These are phyloP conservation scores for Chenopodium album DNA, from an alignment of 148 eudicot species.

Conservation along the genomic window DNA sequence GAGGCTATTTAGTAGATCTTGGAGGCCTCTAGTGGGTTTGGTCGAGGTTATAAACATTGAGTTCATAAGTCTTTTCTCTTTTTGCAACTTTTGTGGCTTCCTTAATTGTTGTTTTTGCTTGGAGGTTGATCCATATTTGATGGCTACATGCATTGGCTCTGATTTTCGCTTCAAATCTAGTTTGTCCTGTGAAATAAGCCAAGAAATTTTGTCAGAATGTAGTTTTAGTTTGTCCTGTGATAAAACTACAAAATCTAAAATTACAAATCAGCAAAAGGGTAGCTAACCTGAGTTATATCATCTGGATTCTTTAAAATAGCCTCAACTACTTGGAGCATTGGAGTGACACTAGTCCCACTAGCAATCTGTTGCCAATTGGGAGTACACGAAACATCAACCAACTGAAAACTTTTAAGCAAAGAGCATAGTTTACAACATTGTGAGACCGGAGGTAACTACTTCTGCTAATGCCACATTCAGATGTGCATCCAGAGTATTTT, in stretches of 20 bases:
- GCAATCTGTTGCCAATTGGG: conserved; percentile 58
- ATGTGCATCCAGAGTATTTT: conserved; percentile 73
- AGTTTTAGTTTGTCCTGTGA: background rate
- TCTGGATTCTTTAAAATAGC: conserved; percentile 88
- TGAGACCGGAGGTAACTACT: conserved; percentile 68
- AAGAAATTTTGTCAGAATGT: background rate
- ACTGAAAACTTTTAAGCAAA: background rate
- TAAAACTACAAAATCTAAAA: no score
- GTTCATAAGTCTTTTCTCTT: background rate
- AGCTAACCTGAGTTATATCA: conserved; percentile 75
- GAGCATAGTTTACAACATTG: no score
- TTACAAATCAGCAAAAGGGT: background rate
- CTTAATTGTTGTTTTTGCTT: background rate
- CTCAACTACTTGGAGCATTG: conserved; percentile 95
- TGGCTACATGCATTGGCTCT: background rate
- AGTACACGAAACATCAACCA: background rate
- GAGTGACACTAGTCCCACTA: conserved; percentile 92
- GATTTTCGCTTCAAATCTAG: background rate
- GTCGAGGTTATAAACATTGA: background rate
- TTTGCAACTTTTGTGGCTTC: background rate
- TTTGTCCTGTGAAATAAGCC: background rate
- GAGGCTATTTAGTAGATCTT: background rate
- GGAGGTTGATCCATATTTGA: background rate
- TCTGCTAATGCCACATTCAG: conserved; percentile 58
- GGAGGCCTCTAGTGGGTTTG: background rate